Conservation (phyloP, 1,139 yeast genomes). For the Saccharomycopsis hybrid region DNA sequence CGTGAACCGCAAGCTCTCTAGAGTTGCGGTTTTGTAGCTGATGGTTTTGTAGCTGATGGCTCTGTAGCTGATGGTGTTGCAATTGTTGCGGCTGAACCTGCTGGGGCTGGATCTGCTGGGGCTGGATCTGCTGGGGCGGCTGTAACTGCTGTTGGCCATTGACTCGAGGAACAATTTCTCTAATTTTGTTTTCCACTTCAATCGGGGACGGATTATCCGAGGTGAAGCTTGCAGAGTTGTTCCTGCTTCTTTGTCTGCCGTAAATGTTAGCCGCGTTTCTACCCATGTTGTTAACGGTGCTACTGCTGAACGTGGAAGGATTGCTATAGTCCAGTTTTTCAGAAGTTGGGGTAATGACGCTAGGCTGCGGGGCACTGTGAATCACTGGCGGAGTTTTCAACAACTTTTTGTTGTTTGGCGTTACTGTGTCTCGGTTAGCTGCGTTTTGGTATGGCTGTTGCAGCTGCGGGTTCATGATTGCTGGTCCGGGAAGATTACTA, state of each 20-base stretch:
- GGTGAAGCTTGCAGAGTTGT: background rate
- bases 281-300: background rate
- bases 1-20: too few relatives aligned
- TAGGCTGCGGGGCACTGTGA: constrained; percentile 10
- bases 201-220: too few relatives aligned
- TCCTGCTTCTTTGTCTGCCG: background rate
- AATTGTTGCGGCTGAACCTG: constrained; percentile 3
- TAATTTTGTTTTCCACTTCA: too few relatives aligned
- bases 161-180: background rate
- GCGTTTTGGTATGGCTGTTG: constrained; percentile 27
- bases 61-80: constrained; percentile 3
- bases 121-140: constrained; percentile 13
- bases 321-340: constrained; percentile 6
- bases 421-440: constrained; percentile 18
- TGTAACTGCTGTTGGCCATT: background rate
- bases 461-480: constrained; percentile 16
- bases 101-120: constrained; percentile 4
- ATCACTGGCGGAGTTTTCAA: constrained; percentile 5
- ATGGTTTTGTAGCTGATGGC: background rate
- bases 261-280: too few relatives aligned
- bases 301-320: background rate
- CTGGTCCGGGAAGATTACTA: too few relatives aligned
- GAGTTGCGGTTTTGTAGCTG: background rate
- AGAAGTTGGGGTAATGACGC: constrained; percentile 8
- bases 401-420: constrained; percentile 12